Conservation (phyloP, 768 basidiomycete species). For the Megacollybia marginata region DNA sequence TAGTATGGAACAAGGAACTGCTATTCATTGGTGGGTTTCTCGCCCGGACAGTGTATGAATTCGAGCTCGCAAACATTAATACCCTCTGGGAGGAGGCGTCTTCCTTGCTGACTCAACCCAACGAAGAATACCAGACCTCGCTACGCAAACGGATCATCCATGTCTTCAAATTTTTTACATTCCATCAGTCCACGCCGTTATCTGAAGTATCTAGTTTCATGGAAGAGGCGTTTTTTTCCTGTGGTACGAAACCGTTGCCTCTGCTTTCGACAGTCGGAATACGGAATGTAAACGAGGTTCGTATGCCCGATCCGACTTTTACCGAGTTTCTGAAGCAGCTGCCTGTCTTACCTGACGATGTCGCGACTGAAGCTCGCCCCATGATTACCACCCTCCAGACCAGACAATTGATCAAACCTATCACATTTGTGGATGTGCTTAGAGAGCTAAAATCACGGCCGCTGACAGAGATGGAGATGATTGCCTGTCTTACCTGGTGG, state of each 20-base stretch:
- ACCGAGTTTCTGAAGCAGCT: constrained; percentile 70
- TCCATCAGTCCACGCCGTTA: constrained; percentile 82
- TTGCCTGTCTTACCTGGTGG: constrained; percentile 91
- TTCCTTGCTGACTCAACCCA: constrained; percentile 18
- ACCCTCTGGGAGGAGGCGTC: constrained; percentile 51
- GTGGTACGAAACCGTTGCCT: constrained; percentile 47
- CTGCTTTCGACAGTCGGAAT: constrained; percentile 76
- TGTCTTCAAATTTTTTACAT: constrained; percentile 84
- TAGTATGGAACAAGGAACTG: constrained; percentile 89
- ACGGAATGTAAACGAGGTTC: constrained; percentile 54
- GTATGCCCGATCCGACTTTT: constrained; percentile 67
- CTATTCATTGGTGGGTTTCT: constrained; percentile 80
- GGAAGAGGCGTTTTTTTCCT: constrained; percentile 74
- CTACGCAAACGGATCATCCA: constrained; percentile 64
- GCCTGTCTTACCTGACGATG: constrained; percentile 60
- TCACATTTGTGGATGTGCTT: constrained; percentile 79
- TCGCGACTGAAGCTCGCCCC: constrained; percentile 45
- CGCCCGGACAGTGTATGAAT: constrained; percentile 76
- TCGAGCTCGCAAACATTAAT: constrained; percentile 60
- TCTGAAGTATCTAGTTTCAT: constrained; percentile 64
- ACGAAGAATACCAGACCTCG: constrained; percentile 38
- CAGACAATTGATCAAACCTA: constrained; percentile 60
- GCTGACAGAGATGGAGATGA: constrained; percentile 62
- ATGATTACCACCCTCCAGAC: constrained; percentile 58
- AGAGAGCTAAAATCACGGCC: constrained; percentile 66